phyloP scores from a whole-genome alignment of 164 flowering plant species.

The Paratinospora sagittata region DNA sequence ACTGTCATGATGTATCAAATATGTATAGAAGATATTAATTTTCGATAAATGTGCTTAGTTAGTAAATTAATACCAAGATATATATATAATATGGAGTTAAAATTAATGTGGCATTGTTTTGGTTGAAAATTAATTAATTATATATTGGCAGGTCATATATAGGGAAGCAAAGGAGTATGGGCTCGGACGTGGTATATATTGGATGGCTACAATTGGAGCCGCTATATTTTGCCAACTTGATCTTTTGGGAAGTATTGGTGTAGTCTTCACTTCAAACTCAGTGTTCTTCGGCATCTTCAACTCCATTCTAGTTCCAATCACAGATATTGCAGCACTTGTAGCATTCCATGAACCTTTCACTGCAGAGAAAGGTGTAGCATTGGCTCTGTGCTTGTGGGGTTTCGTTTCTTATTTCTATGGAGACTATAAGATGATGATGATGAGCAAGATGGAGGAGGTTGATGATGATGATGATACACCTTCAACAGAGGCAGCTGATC shows the following conservation, averaged over 20 bases:
- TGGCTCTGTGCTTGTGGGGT: conserved; percentile 5
- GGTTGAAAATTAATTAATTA: too few species aligned
- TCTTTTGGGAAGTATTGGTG: not conserved
- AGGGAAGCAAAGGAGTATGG: conserved; percentile 3
- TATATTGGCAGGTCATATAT: not conserved
- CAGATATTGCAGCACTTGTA: not conserved
- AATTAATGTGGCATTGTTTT: too few species aligned
- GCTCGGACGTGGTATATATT: not conserved
- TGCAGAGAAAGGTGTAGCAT: conserved; percentile 2
- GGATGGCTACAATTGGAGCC: not conserved
- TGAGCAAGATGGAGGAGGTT: not conserved
- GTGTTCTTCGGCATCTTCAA: not conserved
- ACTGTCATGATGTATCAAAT: too few species aligned
- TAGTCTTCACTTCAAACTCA: not conserved
- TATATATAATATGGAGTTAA: too few species aligned
- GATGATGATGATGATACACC: not conserved
- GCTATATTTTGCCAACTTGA: not conserved
- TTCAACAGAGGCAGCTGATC: not conserved
- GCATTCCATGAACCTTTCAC: conserved; percentile 1
- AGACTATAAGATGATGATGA: not conserved
- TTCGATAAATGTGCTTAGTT: too few species aligned
- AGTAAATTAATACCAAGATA: too few species aligned
- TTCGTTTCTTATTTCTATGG: conserved; percentile 6
- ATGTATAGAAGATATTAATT: too few species aligned
- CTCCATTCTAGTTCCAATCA: not conserved